These are phyloP conservation scores for Suillus subalutaceus DNA, from an alignment of 768 basidiomycete species.

Conservation along the genomic window DNA sequence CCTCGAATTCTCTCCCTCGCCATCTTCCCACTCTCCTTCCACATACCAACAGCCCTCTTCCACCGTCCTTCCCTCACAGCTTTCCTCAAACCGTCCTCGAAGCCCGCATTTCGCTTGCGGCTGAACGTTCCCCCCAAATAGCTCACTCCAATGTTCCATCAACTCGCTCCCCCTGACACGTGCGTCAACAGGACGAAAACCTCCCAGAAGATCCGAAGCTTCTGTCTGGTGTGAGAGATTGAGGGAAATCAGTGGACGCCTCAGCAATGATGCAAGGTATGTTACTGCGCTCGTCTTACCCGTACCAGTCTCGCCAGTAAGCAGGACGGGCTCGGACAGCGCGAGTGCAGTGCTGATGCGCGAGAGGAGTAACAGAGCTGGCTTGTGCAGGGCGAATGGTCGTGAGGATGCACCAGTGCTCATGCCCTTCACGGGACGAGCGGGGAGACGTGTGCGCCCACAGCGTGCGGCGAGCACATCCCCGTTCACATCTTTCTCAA, in stretches of 20 bases:
- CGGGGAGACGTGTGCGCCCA: slow-evolving; percentile 63
- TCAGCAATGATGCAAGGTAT: slow-evolving; percentile 79
- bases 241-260: slow-evolving; percentile 78
- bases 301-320: slow-evolving; percentile 99
- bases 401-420: slow-evolving; percentile 40
- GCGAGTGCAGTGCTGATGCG: slow-evolving; percentile 76
- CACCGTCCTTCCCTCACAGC: slow-evolving; percentile 84
- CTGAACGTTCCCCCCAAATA: slow-evolving; percentile 90
- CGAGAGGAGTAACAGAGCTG: slow-evolving; percentile 77
- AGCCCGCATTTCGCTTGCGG: slow-evolving; percentile 84
- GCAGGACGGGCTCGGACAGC: slow-evolving; percentile 78
- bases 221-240: slow-evolving; percentile 98
- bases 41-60: slow-evolving; percentile 80
- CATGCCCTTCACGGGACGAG: slow-evolving; percentile 42
- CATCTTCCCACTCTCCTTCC: slow-evolving; percentile 75
- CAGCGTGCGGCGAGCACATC: slow-evolving; percentile 56
- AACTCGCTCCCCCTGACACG: slow-evolving; percentile 72
- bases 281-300: slow-evolving; percentile 95
- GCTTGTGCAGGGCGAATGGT: slow-evolving; percentile 89
- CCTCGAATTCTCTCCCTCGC: slow-evolving; percentile 64
- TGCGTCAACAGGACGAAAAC: slow-evolving; percentile 94
- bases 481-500: slow-evolving; percentile 71
- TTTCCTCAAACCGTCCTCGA: slow-evolving; percentile 78
- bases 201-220: slow-evolving; percentile 90
- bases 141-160: slow-evolving; percentile 71